Evolutionary conservation across 2,329 filamentous ascomycete species (phyloP), one percentile per base, ranked within the genome.

Genomic region (Thelonectria blattea): DNA sequence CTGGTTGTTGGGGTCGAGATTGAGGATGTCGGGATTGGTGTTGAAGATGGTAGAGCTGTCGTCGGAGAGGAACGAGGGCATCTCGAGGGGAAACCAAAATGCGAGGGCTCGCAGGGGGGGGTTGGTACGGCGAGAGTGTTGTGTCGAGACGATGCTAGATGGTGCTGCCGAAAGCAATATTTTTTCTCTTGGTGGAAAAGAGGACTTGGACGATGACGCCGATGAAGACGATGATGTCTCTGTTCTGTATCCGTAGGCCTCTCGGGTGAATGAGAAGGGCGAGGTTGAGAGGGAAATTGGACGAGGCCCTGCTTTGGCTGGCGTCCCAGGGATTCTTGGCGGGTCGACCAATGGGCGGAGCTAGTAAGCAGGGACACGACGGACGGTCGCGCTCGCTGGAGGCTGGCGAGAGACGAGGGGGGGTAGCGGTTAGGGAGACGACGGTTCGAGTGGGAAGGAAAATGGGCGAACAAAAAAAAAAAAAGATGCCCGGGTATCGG

Each of bases 41-140:
- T 74, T 75, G 69, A 79, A 79, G 65, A 76, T 74, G 65, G 74
- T 75, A 66, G 76, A 74, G 73, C 73, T 77, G 63, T 79, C 75
- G 74, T 83, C 77, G 72, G 78, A 77, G 66, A 84, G 71, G 73
- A 84, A 85, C 65, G 82, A 84, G 77, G 83, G 83, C 83, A 85
- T 85, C 68, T 75, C 75, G 74, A 79, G 73, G 32, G n/a, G 59
- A 60, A 45, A 45, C 73, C 45, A 48, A 72, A 53, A 27, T 24
- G 37, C 18, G 49, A 60, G 43, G 45, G 45, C 62, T 68, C 67
- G 51, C 67, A 6, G 22, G 3, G 22, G 59, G 52, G 58, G 48
- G 66, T 56, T 60, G 60, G 61, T 51, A 64, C 66, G 65, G 63
- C 65, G 63, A 69, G 68, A n/a, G n/a, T n/a, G n/a, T n/a, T n/a